Evolutionary conservation across 1,284 basidiomycete species (phyloP).

Genomic region (Vanrija sp.): DNA sequence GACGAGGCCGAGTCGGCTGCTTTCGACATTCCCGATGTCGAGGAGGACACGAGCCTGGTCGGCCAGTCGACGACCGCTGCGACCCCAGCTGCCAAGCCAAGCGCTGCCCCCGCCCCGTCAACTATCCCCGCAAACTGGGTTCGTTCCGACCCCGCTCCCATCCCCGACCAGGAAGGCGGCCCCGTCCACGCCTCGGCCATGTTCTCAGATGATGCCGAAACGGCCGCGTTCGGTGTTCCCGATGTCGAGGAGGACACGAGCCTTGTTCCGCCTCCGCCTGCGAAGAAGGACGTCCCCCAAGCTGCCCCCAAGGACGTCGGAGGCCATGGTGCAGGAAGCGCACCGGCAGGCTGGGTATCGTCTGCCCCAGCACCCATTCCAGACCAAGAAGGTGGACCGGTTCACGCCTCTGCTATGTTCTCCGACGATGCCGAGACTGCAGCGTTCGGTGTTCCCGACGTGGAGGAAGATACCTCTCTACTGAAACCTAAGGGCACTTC

Average conservation of each 20-base stretch:
- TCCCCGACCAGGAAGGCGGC: neutral
- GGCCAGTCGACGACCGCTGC: neutral
- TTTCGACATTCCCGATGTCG: neutral
- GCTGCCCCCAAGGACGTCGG: neutral
- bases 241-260: neutral
- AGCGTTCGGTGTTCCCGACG: too few species aligned
- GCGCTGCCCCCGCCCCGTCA: neutral
- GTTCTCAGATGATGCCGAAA: neutral
- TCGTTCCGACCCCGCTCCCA: neutral
- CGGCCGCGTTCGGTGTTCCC: neutral
- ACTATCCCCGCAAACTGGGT: neutral
- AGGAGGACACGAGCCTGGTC: neutral
- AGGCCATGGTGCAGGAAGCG: neutral
- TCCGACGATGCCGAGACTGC: too few species aligned
- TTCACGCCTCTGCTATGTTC: too few species aligned
- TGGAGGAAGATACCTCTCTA: too few species aligned
- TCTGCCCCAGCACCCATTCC: neutral
- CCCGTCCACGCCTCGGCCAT: too few species aligned
- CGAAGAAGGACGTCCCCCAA: neutral
- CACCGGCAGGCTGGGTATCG: neutral
- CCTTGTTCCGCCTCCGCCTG: too few species aligned
- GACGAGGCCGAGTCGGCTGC: constrained; percentile 8
- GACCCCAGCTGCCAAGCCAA: neutral
- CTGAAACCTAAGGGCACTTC: neutral
- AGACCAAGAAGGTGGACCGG: neutral